These are phyloP conservation scores for Wickerhamomyces sp. DNA, from an alignment of 1,139 yeast genomes.

Conservation along the genomic window DNA sequence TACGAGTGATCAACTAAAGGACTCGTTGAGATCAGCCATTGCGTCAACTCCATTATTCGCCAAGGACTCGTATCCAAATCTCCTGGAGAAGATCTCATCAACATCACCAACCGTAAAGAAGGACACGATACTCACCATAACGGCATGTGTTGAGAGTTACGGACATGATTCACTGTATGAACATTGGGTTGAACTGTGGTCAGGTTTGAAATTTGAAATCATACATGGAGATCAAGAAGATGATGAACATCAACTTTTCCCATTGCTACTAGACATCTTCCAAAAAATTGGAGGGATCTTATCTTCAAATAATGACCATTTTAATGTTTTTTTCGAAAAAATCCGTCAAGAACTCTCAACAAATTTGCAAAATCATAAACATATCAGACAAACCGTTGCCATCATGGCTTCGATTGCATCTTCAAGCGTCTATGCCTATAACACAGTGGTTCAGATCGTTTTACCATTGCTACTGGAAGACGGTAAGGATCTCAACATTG, in stretches of 20 bases:
- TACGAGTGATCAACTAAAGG: constrained; percentile 66
- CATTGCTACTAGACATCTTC: constrained; percentile 46
- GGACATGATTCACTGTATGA: constrained; percentile 38
- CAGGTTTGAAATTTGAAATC: constrained; percentile 81
- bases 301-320: constrained; percentile 24
- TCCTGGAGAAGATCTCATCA: constrained; percentile 81
- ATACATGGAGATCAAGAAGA: constrained; percentile 64
- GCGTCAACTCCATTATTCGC: constrained; percentile 64
- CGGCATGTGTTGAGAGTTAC: constrained; percentile 50
- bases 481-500: constrained; percentile 28
- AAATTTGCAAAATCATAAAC: constrained; percentile 48
- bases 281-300: constrained; percentile 35
- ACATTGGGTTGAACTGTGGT: constrained; percentile 78
- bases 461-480: constrained; percentile 33
- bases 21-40: constrained; percentile 50
- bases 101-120: constrained; percentile 72
- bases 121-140: constrained; percentile 67
- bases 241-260: constrained; percentile 32
- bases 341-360: constrained; percentile 54
- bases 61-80: constrained; percentile 66
- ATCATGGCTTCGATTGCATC: constrained; percentile 54
- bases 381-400: constrained; percentile 53
- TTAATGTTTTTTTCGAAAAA: constrained; percentile 33
- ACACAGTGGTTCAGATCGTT: constrained; percentile 37
- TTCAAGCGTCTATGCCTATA: constrained; percentile 38